These are phyloP conservation scores for Suillus lakei DNA, from an alignment of 768 basidiomycete species.

Conservation along the genomic window DNA sequence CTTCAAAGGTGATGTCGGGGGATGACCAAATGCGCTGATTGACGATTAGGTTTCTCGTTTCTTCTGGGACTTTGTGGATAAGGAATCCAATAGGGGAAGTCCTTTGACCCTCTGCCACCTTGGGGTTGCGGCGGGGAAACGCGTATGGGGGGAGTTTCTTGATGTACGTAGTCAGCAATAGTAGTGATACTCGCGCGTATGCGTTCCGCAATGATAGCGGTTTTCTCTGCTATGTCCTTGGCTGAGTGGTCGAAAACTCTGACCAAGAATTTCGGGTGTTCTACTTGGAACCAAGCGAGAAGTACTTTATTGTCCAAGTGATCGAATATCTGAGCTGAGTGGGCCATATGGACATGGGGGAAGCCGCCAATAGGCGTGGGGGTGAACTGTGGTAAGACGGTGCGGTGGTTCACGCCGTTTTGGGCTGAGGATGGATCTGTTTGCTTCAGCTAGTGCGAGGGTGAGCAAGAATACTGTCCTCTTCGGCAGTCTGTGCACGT, in stretches of 20 bases:
- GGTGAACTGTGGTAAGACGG: not conserved
- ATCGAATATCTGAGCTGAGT: constrained; percentile 1
- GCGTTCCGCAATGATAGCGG: not conserved
- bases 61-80: not conserved
- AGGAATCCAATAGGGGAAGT: not conserved
- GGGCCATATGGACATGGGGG: not conserved
- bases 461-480: no score
- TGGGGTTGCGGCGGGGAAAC: not conserved
- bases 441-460: no score
- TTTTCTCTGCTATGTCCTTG: not conserved
- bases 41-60: not conserved
- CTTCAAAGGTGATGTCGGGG: not conserved
- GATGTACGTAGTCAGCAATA: not conserved
- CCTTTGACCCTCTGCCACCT: not conserved
- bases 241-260: not conserved
- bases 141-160: not conserved
- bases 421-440: no score
- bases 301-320: not conserved
- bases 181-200: not conserved
- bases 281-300: not conserved
- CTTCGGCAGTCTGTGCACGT: no score
- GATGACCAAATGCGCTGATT: not conserved
- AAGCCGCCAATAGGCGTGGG: not conserved
- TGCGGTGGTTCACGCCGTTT: no score
- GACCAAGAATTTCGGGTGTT: not conserved